Evolutionary conservation across 208 protist genomes (phyloP).

Genomic region (Wallacemonas sp.): DNA sequence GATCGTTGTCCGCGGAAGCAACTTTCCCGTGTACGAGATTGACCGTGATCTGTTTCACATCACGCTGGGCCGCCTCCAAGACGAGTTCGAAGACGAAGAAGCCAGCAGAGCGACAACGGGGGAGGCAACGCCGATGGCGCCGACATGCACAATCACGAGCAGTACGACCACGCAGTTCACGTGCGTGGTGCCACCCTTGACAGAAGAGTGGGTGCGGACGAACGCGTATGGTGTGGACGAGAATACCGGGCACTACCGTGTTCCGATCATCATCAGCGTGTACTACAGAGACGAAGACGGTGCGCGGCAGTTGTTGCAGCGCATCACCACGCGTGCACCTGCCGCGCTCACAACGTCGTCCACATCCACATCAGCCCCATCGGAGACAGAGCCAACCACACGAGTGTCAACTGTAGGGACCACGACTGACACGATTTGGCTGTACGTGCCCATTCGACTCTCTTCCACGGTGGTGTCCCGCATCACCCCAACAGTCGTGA

Average conservation of each 20-base stretch:
- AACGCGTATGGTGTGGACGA: constrained; percentile 16
- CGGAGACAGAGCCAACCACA: background rate
- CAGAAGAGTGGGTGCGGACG: constrained; percentile 6
- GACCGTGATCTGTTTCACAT: constrained; percentile 14
- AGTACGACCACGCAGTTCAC: constrained; percentile 16
- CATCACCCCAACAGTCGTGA: constrained; percentile 27
- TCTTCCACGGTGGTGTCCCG: constrained; percentile 11
- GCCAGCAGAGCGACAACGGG: background rate
- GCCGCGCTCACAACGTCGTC: constrained; percentile 2
- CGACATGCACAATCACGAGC: constrained; percentile 22
- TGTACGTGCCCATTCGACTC: constrained; percentile 29
- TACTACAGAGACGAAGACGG: constrained; percentile 21
- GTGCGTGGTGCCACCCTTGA: constrained; percentile 30
- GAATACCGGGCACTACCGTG: constrained; percentile 11
- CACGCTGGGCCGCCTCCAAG: background rate
- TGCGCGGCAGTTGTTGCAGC: constrained; percentile 15
- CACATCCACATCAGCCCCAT: background rate
- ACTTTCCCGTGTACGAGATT: constrained; percentile 26
- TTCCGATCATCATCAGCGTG: constrained; percentile 21
- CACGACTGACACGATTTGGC: constrained; percentile 3
- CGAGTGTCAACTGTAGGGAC: no score
- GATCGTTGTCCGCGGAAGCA: constrained; percentile 30
- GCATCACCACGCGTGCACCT: constrained; percentile 20
- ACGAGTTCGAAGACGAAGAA: background rate
- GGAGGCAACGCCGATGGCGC: background rate